Evolutionary conservation across 768 basidiomycete species (phyloP), one percentile per base, ranked within the genome.

Genomic region (Leccinellum luteum): DNA sequence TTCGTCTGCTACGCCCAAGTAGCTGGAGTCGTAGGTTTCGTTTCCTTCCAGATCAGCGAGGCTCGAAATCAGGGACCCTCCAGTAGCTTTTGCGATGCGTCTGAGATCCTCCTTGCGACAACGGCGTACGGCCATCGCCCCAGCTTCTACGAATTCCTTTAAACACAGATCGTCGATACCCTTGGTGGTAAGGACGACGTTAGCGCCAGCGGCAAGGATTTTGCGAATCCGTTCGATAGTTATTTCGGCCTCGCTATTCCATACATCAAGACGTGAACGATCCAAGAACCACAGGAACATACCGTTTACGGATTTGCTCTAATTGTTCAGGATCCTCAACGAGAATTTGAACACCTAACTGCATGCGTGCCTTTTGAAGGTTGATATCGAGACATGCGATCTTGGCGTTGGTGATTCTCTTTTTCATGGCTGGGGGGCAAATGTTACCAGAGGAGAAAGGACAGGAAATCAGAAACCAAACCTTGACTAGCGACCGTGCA

Each of bases 311-410:
- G 64, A 99, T 99, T 65, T 94, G 92, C 74, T 98, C 97, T 48
- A 99, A 78, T 72, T 98, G 93, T 56, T 94, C 85, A 2, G 97
- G 97, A 72, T 98, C 92, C 25, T 98, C 96, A 19, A 98, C 92
- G 48, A 98, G 82, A 69, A 99, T 95, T 70, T 99, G 97, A 2
- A 99, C 87, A 57, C 97, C 97, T 23, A 99, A 81, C 65, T 98
- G 95, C 97, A 99, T 98, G 41, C 97, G 87, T 38, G 90, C 79
- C 75, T 98, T 98, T 68, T 92, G 90, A 51, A 99, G 79, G 75
- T 99, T 98, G 73, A 99, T 98, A 70, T 99, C 97, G 58, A 99
- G 80, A 75, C 96, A 98, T 5, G 97, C 97, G 66, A 99, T 98
- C 76, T 98, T 98, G 21, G 97, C 97, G 64, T 87, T 89, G 6